Conservation (phyloP, 257 asterid species). For the Solanum ossicruentum region DNA sequence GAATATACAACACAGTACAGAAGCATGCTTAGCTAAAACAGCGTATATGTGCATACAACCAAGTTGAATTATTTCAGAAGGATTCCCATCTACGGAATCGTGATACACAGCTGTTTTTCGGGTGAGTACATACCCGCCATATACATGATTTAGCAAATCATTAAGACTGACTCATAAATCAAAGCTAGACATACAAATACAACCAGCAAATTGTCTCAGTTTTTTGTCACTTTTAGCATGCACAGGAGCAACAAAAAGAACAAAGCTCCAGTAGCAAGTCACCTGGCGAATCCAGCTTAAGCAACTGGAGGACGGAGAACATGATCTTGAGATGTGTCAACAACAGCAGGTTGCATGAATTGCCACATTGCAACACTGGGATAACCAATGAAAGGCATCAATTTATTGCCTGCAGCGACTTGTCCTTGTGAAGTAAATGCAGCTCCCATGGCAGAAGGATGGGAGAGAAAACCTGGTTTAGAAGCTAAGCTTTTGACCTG, state of each 20-base stretch:
- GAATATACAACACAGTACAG: background rate
- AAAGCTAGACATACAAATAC: background rate
- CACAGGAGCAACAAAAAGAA: background rate
- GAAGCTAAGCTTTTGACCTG: conserved; percentile 10
- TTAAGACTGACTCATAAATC: background rate
- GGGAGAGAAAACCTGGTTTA: conserved; percentile 4
- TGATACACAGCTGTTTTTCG: background rate
- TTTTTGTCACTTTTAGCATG: background rate
- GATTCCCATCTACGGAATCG: background rate
- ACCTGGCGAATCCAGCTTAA: background rate
- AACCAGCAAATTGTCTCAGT: background rate
- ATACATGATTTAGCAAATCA: background rate
- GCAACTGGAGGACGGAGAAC: conserved; percentile 25
- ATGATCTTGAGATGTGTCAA: conserved; percentile 23
- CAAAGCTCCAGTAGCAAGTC: background rate
- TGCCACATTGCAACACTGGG: conserved; percentile 28
- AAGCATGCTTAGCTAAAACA: background rate
- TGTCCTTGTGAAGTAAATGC: conserved; percentile 4
- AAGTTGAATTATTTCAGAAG: background rate
- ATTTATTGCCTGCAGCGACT: conserved; percentile 6
- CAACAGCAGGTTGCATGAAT: conserved; percentile 20
- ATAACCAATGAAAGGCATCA: conserved; percentile 18
- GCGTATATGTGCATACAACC: background rate
- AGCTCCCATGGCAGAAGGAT: conserved; percentile 6
- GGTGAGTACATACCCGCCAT: background rate